Evolutionary conservation across 305 asterid species (phyloP), one percentile per base, ranked within the genome.

Genomic region (Fraxinus baroniana): DNA sequence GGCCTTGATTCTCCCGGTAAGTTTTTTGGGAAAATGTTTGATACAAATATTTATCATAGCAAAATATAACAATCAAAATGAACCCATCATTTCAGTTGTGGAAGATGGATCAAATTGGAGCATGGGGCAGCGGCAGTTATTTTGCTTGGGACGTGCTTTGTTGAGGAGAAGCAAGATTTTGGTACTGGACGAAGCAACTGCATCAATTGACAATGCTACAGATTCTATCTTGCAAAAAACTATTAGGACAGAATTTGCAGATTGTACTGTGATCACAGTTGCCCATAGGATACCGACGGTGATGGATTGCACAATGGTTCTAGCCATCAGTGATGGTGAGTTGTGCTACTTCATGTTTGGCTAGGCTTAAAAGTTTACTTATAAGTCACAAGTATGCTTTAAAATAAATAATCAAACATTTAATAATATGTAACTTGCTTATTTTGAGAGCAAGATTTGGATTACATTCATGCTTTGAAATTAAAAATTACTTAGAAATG

Each of bases 261-360:
- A 87, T 10, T 85, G 88, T 28, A 89, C 91, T 5, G 89, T 87
- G 4, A 89, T 89, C 46, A 85, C 90, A 80, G 89, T 89, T 2
- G 90, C 91, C 52, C 91, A 89, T 33, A 77, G 90, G 80, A 89
- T 89, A 18, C 89, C 91, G 37, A 87, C 90, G 9, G 90, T 89
- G 3, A 87, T 89, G 88, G 87, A 89, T 30, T 87, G 89, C 78
- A 87, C 87, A 0, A 87, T 79, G 88, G 88, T 89, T 39, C 87
- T 89, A 70, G 75, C 75, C 39, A 70, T 70, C 41, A 70, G 41
- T 13, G 39, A 70, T 70, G 75, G 75, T 70, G 75, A 70, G 75
- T 70, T 70, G 1, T 70, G 22, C 35, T 30, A 70, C 37, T 28
- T 8, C 72, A 64, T 62, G 68, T 57, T 57, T 57, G 28, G 68